phyloP scores from a whole-genome alignment of 108 stramenopile genomes.

The Seminavis robusta region DNA sequence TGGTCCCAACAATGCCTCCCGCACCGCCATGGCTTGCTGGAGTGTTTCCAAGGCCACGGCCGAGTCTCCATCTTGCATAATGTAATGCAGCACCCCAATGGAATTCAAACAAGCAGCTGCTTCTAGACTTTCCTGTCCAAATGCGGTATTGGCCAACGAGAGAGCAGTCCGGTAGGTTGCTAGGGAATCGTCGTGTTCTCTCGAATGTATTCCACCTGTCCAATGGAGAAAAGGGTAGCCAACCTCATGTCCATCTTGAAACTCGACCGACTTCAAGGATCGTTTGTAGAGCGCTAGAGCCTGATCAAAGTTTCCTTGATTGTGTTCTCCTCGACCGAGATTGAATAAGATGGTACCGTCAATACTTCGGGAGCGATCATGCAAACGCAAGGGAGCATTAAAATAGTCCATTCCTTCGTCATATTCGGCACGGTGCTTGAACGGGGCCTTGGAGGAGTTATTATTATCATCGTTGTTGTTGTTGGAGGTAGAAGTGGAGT shows the following conservation, averaged over 20 bases:
- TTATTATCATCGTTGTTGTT: not conserved
- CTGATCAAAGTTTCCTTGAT: slow-evolving; percentile 20
- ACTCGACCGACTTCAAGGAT: slow-evolving; percentile 5
- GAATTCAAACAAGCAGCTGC: slow-evolving; percentile 51
- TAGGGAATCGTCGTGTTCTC: slow-evolving; percentile 22
- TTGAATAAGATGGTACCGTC: slow-evolving; percentile 48
- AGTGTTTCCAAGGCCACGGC: slow-evolving; percentile 21
- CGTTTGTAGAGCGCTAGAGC: slow-evolving; percentile 27
- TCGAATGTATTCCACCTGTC: slow-evolving; percentile 28
- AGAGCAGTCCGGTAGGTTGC: slow-evolving; percentile 32
- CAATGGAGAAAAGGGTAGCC: slow-evolving; percentile 28
- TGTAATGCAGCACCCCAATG: slow-evolving; percentile 48
- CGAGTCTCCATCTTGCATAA: slow-evolving; percentile 20
- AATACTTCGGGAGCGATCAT: slow-evolving; percentile 14
- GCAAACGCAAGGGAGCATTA: slow-evolving; percentile 15
- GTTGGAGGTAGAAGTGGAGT: not conserved
- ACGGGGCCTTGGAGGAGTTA: not conserved
- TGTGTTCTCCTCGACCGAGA: slow-evolving; percentile 29
- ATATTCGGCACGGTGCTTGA: slow-evolving; percentile 34
- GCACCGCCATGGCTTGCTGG: slow-evolving; percentile 23
- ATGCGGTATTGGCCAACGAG: slow-evolving; percentile 7
- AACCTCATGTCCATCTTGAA: slow-evolving; percentile 13
- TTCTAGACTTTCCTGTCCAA: slow-evolving; percentile 30
- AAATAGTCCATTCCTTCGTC: slow-evolving; percentile 62
- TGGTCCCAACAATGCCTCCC: slow-evolving; percentile 17